Conservation (phyloP, 768 basidiomycete genomes). For the Pilatotrama ljubarskyi region DNA sequence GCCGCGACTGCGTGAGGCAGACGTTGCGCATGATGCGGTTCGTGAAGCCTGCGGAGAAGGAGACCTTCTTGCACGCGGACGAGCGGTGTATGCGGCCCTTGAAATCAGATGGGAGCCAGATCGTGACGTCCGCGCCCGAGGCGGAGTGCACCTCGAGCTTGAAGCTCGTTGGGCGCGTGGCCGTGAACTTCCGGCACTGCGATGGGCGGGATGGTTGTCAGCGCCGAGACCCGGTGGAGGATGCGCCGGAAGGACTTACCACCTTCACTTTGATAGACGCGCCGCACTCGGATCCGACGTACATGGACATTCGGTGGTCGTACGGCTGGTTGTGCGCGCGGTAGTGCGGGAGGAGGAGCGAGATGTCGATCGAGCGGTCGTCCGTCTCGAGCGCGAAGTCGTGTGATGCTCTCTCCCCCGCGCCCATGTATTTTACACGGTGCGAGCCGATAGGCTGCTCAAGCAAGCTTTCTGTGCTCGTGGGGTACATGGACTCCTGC, state of each 20-base stretch:
- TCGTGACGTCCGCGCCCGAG: constrained; percentile 60
- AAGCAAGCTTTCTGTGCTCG: constrained; percentile 29
- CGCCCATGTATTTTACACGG: constrained; percentile 62
- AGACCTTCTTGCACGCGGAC: constrained; percentile 40
- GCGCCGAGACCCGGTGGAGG: constrained; percentile 31
- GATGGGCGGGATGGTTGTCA: constrained; percentile 1
- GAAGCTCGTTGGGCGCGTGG: constrained; percentile 32
- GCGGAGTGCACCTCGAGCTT: constrained; percentile 64
- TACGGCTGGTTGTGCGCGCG: constrained; percentile 73
- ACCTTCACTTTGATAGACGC: constrained; percentile 67
- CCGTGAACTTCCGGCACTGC: constrained; percentile 33
- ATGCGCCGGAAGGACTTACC: constrained; percentile 57
- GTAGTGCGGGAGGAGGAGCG: constrained; percentile 75
- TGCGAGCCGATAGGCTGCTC: constrained; percentile 48
- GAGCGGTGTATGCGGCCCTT: constrained; percentile 58
- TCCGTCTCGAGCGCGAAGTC: constrained; percentile 63
- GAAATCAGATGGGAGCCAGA: constrained; percentile 83
- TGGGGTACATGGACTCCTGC: constrained; percentile 25
- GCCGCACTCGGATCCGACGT: constrained; percentile 50
- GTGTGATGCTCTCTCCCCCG: constrained; percentile 49
- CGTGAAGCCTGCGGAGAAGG: constrained; percentile 70
- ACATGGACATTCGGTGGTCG: constrained; percentile 72
- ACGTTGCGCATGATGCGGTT: constrained; percentile 54
- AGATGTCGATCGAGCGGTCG: constrained; percentile 56
- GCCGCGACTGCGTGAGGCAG: constrained; percentile 30